Percentiles rank a stretch among this genome's conserved stretches.
These are phyloP conservation scores for Coemansia guatemalensis DNA, from an alignment of 192 early-diverging fungal species.

Conservation along the genomic window DNA sequence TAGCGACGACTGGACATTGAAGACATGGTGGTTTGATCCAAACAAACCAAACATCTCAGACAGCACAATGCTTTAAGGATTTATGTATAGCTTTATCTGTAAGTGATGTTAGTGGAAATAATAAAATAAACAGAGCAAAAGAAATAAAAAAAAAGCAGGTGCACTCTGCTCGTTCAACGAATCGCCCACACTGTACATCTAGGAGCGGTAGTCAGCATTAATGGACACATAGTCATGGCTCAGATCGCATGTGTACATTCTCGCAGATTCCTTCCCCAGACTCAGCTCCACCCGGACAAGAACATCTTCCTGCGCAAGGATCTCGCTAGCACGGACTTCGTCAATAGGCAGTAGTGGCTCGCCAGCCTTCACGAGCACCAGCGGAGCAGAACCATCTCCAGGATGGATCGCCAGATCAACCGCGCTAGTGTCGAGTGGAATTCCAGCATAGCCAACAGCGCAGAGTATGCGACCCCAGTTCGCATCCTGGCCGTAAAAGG, in stretches of 20 bases:
- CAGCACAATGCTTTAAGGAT: conserved; percentile 63
- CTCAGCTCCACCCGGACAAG: conserved; percentile 77
- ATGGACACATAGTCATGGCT: conserved; percentile 93
- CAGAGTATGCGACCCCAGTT: conserved; percentile 97
- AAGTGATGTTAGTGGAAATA: background rate
- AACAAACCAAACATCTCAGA: conserved; percentile 25
- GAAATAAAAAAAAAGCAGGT: background rate
- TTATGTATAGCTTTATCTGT: background rate
- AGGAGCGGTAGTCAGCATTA: conserved; percentile 85
- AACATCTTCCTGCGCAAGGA: conserved; percentile 85
- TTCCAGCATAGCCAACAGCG: conserved; percentile 84
- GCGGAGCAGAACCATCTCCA: conserved; percentile 57
- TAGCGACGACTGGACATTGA: conserved; percentile 85
- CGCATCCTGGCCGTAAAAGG: conserved; percentile 94
- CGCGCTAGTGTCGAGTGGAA: conserved; percentile 65
- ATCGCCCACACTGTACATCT: background rate
- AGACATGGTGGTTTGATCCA: conserved; percentile 71
- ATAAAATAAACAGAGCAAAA: background rate
- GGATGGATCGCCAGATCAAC: conserved; percentile 78
- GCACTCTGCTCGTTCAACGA: background rate
- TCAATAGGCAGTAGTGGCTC: conserved; percentile 78
- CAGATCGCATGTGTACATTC: conserved; percentile 95
- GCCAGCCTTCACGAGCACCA: conserved; percentile 76
- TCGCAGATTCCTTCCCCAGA: conserved; percentile 68
- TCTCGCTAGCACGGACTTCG: conserved; percentile 77